phyloP scores from a whole-genome alignment of 441 rosid species.

The Cnidoscolus chayamansa region DNA sequence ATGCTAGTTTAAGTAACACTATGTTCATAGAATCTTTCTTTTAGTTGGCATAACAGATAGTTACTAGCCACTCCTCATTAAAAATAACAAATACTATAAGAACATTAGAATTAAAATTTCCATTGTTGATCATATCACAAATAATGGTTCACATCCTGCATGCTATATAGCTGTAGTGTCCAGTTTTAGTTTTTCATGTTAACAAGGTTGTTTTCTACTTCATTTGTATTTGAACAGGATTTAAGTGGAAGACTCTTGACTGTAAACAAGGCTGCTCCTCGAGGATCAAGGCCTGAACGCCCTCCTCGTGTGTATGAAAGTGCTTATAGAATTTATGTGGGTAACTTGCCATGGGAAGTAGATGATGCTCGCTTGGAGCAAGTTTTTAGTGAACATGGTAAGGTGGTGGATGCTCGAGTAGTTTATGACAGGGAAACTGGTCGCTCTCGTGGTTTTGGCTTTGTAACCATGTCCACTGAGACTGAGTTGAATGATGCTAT shows the following conservation, averaged over 20 bases:
- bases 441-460: constrained; percentile 76
- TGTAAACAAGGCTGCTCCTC: constrained; percentile 66
- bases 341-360: constrained; percentile 65
- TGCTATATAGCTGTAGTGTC: neutral
- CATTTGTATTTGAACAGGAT: constrained; percentile 36
- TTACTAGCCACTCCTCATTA: neutral
- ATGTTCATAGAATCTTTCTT: neutral
- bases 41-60: neutral
- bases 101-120: neutral
- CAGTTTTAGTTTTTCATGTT: neutral
- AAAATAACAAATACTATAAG: neutral
- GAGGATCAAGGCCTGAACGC: constrained; percentile 53
- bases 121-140: neutral
- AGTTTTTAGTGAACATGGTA: constrained; percentile 66
- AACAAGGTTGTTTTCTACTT: constrained; percentile 8
- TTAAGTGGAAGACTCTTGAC: constrained; percentile 54
- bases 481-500: constrained; percentile 69
- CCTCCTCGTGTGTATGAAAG: constrained; percentile 39
- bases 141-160: neutral
- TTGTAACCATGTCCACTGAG: constrained; percentile 61
- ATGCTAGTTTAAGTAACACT: neutral
- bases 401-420: constrained; percentile 56
- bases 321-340: constrained; percentile 47
- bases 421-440: constrained; percentile 60
- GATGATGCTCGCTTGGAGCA: constrained; percentile 57